Percentiles rank a stretch among this genome's conserved stretches.
Conservation (phyloP, 2,329 filamentous ascomycete genomes). For the Trichoderma harzianum region DNA sequence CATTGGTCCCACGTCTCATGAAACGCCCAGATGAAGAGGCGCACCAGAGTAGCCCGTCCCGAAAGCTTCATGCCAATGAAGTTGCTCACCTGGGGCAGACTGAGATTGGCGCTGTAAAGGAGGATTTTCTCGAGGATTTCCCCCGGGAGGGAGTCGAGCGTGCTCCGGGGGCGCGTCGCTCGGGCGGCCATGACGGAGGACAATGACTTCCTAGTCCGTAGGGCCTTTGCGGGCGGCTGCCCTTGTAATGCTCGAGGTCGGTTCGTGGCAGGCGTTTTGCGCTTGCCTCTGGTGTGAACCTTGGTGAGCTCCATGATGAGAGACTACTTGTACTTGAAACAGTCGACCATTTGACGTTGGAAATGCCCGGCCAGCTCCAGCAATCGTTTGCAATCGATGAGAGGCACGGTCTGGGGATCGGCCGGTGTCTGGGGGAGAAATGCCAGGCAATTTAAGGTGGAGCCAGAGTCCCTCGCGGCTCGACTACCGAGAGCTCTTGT, state of each 20-base stretch:
- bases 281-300: constrained; percentile 47
- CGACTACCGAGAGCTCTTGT: constrained; percentile 13
- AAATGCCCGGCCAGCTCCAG: not conserved
- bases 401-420: not conserved
- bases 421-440: not conserved
- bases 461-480: constrained; percentile 1
- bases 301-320: constrained; percentile 40
- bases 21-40: constrained; percentile 36
- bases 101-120: constrained; percentile 46
- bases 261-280: constrained; percentile 26
- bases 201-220: constrained; percentile 29
- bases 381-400: not conserved
- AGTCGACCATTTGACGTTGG: not conserved
- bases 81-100: constrained; percentile 44
- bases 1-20: constrained; percentile 38
- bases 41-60: constrained; percentile 34
- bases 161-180: constrained; percentile 25
- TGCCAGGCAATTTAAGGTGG: constrained; percentile 7
- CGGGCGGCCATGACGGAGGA: constrained; percentile 30
- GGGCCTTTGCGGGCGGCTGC: not conserved
- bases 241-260: constrained; percentile 16
- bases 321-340: not conserved
- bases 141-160: constrained; percentile 41
- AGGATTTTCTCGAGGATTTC: constrained; percentile 55
- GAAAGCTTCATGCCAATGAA: constrained; percentile 48